phyloP scores from a whole-genome alignment of 2,329 filamentous ascomycete genomes.

The Aschersonia sp. region DNA sequence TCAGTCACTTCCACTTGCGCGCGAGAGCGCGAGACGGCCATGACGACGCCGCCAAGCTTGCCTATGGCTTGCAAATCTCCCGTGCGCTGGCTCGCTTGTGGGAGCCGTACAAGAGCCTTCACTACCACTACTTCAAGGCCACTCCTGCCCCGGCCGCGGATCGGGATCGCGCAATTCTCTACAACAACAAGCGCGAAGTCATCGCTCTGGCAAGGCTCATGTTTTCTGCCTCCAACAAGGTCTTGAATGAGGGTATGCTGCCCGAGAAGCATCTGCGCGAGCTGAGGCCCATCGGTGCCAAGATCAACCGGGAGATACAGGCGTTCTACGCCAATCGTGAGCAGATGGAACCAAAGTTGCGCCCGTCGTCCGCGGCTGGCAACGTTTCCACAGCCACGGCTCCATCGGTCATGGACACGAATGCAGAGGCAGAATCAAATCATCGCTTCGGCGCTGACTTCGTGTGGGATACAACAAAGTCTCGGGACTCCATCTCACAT shows the following conservation, averaged over 20 bases:
- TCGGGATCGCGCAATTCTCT: constrained; percentile 11
- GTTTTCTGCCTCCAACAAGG: constrained; percentile 29
- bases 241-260: constrained; percentile 25
- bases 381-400: not conserved
- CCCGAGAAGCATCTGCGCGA: constrained; percentile 16
- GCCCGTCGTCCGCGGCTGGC: constrained; percentile 2
- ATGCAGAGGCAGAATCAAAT: constrained; percentile 3
- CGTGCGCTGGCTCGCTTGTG: constrained; percentile 35
- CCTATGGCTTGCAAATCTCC: constrained; percentile 35
- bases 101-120: constrained; percentile 28
- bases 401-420: not conserved
- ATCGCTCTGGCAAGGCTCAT: constrained; percentile 30
- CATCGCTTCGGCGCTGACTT: constrained; percentile 10
- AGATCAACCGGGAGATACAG: constrained; percentile 23
- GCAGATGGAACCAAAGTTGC: constrained; percentile 17
- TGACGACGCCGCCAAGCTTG: constrained; percentile 20
- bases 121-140: constrained; percentile 20
- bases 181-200: constrained; percentile 24
- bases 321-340: constrained; percentile 20
- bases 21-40: constrained; percentile 14
- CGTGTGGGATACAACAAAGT: constrained; percentile 17
- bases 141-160: constrained; percentile 9
- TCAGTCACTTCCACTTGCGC: constrained; percentile 26
- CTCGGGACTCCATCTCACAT: too few relatives aligned
- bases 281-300: constrained; percentile 17